Evolutionary conservation across 306 rosid genomes (phyloP).

Genomic region (Comarum palustre): DNA sequence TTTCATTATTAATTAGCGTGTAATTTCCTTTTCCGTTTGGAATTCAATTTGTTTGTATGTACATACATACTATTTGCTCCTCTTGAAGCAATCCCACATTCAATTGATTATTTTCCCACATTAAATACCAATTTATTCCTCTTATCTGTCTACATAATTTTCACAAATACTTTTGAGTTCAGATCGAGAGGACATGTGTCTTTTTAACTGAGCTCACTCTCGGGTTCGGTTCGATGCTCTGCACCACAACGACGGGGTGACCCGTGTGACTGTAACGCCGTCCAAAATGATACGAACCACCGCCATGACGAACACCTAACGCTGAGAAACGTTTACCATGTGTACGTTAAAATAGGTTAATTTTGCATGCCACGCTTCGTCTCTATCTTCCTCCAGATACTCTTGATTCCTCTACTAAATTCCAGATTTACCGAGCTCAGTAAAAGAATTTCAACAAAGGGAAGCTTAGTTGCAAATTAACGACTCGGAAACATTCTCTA

Average conservation of each 20-base stretch:
- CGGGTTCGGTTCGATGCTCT: not conserved
- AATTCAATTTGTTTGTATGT: slow-evolving; percentile 14
- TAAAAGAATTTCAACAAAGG: not conserved
- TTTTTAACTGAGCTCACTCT: slow-evolving; percentile 1
- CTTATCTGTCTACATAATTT: not conserved
- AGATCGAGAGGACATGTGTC: no score
- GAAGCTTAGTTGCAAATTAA: not conserved
- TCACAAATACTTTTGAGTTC: no score
- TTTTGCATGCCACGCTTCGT: not conserved
- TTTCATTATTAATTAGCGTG: not conserved
- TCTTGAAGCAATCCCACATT: slow-evolving; percentile 32
- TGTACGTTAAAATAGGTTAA: not conserved
- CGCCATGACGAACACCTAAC: not conserved
- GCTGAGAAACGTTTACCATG: not conserved
- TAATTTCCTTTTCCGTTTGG: not conserved
- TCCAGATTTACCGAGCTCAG: not conserved
- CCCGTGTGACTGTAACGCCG: not conserved
- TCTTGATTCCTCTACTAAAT: not conserved
- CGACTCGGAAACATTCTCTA: not conserved
- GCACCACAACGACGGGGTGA: not conserved
- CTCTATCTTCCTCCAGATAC: not conserved
- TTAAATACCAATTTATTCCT: not conserved
- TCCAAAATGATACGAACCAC: not conserved
- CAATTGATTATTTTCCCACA: not conserved
- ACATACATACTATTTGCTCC: slow-evolving; percentile 31